A percentile compares a stretch with the other conserved stretches of the same genome.
Conservation (phyloP, 768 basidiomycete genomes). For the Asterophora lycoperdoides region DNA sequence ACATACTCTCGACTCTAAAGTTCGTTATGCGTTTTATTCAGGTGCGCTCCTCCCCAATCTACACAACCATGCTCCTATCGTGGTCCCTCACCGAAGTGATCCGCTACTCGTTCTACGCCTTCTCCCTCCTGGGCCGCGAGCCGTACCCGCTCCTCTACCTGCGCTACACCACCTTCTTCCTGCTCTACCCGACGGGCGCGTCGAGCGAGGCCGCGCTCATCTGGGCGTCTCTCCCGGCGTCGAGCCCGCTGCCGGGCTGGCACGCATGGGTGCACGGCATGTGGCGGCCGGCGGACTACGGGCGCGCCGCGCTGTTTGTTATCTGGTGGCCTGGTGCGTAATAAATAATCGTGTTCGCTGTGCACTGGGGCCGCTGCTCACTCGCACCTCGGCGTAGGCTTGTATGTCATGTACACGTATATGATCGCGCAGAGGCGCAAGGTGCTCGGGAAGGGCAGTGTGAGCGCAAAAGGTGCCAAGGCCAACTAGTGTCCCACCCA, state of each 20-base stretch:
- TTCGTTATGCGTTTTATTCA: too few species aligned
- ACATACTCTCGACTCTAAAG: not conserved
- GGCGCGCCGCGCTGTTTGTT: conserved; percentile 57
- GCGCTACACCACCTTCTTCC: conserved; percentile 91
- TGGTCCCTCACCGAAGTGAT: conserved; percentile 92
- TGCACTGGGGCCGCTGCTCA: not conserved
- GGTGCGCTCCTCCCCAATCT: conserved; percentile 73
- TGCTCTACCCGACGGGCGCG: conserved; percentile 93
- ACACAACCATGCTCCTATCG: conserved; percentile 86
- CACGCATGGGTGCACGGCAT: conserved; percentile 33
- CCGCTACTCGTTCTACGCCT: conserved; percentile 86
- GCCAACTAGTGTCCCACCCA: not conserved
- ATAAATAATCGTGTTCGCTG: conserved; percentile 9
- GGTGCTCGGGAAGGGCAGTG: conserved; percentile 27
- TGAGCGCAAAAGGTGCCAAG: conserved; percentile 7
- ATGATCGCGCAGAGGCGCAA: conserved; percentile 52
- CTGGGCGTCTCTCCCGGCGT: conserved; percentile 65
- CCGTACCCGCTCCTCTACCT: conserved; percentile 53
- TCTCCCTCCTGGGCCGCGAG: conserved; percentile 54
- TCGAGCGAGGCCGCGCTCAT: conserved; percentile 85
- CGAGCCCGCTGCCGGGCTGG: conserved; percentile 41
- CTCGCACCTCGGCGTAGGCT: conserved; percentile 30
- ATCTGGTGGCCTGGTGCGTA: conserved; percentile 94
- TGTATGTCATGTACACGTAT: conserved; percentile 50
- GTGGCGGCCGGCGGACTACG: conserved; percentile 57